Base-by-base conservation (phyloP, 805 yeast genomes). In the Wickerhamomyces bisporus region DNA sequence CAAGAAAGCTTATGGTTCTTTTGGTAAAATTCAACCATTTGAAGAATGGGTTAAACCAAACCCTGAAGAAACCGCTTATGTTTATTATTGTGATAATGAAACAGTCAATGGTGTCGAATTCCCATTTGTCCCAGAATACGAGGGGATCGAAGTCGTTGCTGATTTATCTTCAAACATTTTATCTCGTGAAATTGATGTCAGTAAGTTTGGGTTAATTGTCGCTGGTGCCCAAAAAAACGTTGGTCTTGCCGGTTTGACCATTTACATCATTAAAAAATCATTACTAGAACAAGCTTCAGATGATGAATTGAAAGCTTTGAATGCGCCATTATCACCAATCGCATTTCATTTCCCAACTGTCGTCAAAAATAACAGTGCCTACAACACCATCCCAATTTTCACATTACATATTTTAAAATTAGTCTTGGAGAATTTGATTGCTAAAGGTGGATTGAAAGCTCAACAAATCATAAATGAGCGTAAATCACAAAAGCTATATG, bases 211-310 rank as follows among this genome's bases (percentile, higher is more conserved):
- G 36, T 67, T 88, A 20, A 81, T 93, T 44, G 80, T 89, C 77
- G 98, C 96, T 15, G 99, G 99, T 45, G 99, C 98, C 20, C 99
- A 93, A 66, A 93, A 93, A 65, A 93, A 93, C 61, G 87, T 93
- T 57, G 98, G 99, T 39, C 68, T 93, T 56, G 97, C 99, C 9
- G 98, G 99, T 27, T 76, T 93, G 47, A 83, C 97, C 13, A 72
- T 93, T 45, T 91, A 88, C 61, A 91, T 93, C 53, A 81, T 89
- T 62, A 87, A 86, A 64, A 91, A 88, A 60, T 57, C 80, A 1
- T 71, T 93, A 39, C 64, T 93, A 20, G 83, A 79, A 20, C 77
- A 77, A 47, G 78, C 87, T 4, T 49, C 77, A 3, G 85, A 78
- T 46, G 81, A 67, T 2, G 79, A 78, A 48, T 68, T 88, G 50